phyloP scores from a whole-genome alignment of 148 eudicot species.

The Vaccinium myrtillus region DNA sequence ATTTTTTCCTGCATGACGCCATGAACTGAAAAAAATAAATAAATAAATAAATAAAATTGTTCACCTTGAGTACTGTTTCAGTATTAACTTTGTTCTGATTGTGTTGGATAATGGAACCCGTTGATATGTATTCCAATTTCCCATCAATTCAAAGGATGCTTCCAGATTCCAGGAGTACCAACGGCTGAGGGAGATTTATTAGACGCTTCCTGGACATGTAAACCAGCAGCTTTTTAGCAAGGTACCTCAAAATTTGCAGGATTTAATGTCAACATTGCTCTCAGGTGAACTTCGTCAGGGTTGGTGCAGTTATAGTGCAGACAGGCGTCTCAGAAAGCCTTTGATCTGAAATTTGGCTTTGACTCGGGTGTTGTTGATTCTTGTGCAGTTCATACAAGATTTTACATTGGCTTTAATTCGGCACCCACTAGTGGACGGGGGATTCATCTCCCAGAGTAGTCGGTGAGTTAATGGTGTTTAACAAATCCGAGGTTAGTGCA shows the following conservation, averaged over 20 bases:
- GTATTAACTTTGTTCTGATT: neutral
- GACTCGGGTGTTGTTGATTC: too few species aligned
- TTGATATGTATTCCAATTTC: neutral
- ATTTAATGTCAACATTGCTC: neutral
- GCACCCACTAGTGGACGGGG: too few species aligned
- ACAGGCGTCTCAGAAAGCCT: neutral
- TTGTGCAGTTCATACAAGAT: too few species aligned
- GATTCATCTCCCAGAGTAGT: too few species aligned
- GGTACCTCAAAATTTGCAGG: neutral
- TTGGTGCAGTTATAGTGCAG: too few species aligned
- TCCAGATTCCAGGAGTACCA: neutral
- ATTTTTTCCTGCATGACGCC: neutral
- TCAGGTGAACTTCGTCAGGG: neutral
- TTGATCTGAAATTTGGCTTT: too few species aligned
- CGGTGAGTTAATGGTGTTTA: too few species aligned
- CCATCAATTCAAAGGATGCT: neutral
- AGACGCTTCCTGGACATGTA: neutral
- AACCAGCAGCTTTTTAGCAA: neutral
- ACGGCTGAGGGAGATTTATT: neutral
- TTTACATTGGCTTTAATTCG: too few species aligned
- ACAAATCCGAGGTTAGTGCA: too few species aligned
- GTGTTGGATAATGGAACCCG: neutral
- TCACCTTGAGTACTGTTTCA: neutral
- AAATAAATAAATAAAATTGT: too few species aligned
- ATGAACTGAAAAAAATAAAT: too few species aligned